These are phyloP conservation scores for Buxus sempervirens DNA, from an alignment of 164 flowering plant genomes.

Conservation along the genomic window DNA sequence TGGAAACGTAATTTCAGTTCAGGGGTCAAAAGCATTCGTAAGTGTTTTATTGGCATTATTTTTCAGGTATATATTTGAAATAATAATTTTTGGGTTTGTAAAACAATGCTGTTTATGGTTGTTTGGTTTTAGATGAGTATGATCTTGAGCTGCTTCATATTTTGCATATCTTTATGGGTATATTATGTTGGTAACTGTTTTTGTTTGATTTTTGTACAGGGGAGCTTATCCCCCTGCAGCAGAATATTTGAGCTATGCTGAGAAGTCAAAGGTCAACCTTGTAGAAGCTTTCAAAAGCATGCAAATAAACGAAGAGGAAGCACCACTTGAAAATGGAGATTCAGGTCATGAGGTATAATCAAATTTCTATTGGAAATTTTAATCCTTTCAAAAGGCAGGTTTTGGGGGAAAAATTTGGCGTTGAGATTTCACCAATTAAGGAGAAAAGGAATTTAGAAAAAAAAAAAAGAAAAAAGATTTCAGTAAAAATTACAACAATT, in stretches of 20 bases:
- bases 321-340: conserved; percentile 49
- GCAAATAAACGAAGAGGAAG: conserved; percentile 41
- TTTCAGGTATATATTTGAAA: neutral
- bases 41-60: neutral
- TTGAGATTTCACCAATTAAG: too few relatives aligned
- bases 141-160: neutral
- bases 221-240: conserved; percentile 45
- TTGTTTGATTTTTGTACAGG: conserved; percentile 26
- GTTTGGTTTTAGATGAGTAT: neutral
- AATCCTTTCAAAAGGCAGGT: too few relatives aligned
- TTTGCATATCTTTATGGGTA: neutral
- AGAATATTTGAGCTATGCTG: conserved; percentile 38
- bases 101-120: neutral
- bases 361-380: too few relatives aligned
- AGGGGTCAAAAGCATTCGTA: too few relatives aligned
- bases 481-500: too few relatives aligned
- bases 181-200: neutral
- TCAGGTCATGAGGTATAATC: conserved; percentile 39
- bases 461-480: too few relatives aligned
- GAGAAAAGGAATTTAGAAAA: too few relatives aligned
- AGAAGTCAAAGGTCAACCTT: conserved; percentile 41
- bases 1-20: neutral
- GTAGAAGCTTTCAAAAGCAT: conserved; percentile 57
- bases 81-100: neutral
- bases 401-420: too few relatives aligned